Percentiles rank a stretch among this genome's conserved stretches.
phyloP scores from a whole-genome alignment of 2,329 filamentous ascomycete genomes.

The Venturia nashicola region DNA sequence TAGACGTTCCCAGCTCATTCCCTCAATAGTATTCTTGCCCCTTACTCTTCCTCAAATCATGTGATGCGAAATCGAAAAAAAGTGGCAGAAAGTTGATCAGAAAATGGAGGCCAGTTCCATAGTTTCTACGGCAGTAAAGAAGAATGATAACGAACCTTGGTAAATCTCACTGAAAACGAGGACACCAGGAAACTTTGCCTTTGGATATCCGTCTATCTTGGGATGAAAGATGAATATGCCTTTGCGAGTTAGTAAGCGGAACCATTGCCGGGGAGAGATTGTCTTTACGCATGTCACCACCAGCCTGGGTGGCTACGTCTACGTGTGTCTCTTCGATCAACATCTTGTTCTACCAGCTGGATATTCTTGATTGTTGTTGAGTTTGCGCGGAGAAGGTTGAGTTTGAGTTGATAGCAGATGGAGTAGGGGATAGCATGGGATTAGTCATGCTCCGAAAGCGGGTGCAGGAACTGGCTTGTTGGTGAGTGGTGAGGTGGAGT shows the following conservation, averaged over 20 bases:
- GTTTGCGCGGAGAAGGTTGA: neutral
- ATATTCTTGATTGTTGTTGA: neutral
- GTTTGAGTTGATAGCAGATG: neutral
- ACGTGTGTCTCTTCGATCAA: slow-evolving; percentile 46
- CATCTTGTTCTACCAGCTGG: slow-evolving; percentile 35
- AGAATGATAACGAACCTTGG: slow-evolving; percentile 49
- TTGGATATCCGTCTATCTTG: slow-evolving; percentile 69
- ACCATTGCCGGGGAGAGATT: neutral
- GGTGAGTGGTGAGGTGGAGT: no score
- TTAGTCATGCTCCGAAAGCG: neutral
- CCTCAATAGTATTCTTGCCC: no score
- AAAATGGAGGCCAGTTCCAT: no score
- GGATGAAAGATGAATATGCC: slow-evolving; percentile 87
- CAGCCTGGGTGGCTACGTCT: slow-evolving; percentile 47
- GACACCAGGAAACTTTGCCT: slow-evolving; percentile 81
- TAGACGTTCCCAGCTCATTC: no score
- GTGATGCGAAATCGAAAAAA: no score
- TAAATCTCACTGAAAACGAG: slow-evolving; percentile 91
- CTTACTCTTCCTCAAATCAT: no score
- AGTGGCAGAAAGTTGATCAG: no score
- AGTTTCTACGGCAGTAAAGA: no score
- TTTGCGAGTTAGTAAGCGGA: slow-evolving; percentile 24
- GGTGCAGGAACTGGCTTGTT: no score
- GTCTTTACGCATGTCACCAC: slow-evolving; percentile 44
- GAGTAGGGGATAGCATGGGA: neutral